Evolutionary conservation across 2,329 filamentous ascomycete species (phyloP), one percentile per base, ranked within the genome.

Genomic region (Aspergillus piperis): DNA sequence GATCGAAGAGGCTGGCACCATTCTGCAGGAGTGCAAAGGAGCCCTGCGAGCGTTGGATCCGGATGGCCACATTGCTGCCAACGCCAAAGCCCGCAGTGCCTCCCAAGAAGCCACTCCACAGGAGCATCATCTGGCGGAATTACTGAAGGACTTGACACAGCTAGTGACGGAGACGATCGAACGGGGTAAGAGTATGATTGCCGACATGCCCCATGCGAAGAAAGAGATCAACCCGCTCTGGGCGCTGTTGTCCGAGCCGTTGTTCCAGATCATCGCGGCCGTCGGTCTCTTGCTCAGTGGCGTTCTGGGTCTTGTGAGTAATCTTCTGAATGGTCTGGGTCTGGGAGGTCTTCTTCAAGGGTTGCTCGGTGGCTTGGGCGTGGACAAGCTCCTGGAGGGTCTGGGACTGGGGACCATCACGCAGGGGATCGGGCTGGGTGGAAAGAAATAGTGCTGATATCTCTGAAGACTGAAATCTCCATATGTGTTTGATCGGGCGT

Each of bases 201-300:
- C 90, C 71, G 90, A 91, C 72, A 95, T 96, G 90, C 92, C 92
- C 3, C 90, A 96, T 67, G 92, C 92, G 44, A 95, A 96, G 88
- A 93, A 96, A 84, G 88, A 94, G 81, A 84, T 96, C 62, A 96
- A 93, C 80, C 92, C 93, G 8, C 86, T 96, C 27, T 96, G 92
- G 91, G 86, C 82, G 32, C 81, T 96, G 52, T 69, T 77, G 4
- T 71, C 69, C 19, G 91, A 96, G 82, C 92, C 93, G 8, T 81
- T 96, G 21, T 91, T 92, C 84, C 93, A 96, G 83, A 96, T 96
- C 73, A 84, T 96, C 52, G 91, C 92, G 7, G 92, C 91, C 11
- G 92, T 96, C 51, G 93, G 93, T 21, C 80, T 96, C 60, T 77
- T 96, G 64, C 82, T 96, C 61, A 88, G 82, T 54, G 93, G 92